Evolutionary conservation across 2,329 filamentous ascomycete genomes (phyloP), one percentile per base, ranked within the genome.

Genomic region (Talaromyces sp.): DNA sequence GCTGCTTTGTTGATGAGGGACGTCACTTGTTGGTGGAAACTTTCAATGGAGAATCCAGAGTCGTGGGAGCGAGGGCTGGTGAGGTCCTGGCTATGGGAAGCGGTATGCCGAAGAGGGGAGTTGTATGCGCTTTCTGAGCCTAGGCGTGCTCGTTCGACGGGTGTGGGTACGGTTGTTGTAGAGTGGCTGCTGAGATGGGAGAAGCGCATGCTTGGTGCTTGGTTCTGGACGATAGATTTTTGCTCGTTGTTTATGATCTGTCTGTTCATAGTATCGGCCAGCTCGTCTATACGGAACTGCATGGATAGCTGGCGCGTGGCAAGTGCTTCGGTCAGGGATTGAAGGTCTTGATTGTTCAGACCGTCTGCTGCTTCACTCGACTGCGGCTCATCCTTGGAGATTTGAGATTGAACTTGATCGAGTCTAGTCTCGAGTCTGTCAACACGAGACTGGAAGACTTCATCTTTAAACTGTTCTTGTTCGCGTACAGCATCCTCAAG

Each of bases 261-360:
- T 43, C n/a, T 56, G 27, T 62, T 56, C 22, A 62, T 11, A 3
- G 37, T 56, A 10, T 62, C 61, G 19, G 49, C 25, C 5, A 56
- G 61, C 17, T 45, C 49, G n/a, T 62, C 50, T 11, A 62, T 45
- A n/a, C 31, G 37, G n/a, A 35, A 62, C 7, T 57, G 61, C 61
- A 62, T 62, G 25, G 61, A 56, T 8, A 56, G n/a, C 19, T 62
- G 61, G n/a, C 61, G 35, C 19, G 50, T 62, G 3, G 61, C 61
- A 19, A 56, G 49, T 56, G 49, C 19, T 47, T 62, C 61, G 17
- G 50, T 57, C 25, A 45, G 37, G 17, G 61, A 62, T 45, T 62
- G 61, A 15, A 62, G 61, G 4, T 56, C 49, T 6, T 62, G 27
- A 5, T 35, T 37, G 9, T 57, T 62, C 13, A 56, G 10, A 7